phyloP scores from a whole-genome alignment of 1,284 basidiomycete genomes.

The Coniferiporia weirii region DNA sequence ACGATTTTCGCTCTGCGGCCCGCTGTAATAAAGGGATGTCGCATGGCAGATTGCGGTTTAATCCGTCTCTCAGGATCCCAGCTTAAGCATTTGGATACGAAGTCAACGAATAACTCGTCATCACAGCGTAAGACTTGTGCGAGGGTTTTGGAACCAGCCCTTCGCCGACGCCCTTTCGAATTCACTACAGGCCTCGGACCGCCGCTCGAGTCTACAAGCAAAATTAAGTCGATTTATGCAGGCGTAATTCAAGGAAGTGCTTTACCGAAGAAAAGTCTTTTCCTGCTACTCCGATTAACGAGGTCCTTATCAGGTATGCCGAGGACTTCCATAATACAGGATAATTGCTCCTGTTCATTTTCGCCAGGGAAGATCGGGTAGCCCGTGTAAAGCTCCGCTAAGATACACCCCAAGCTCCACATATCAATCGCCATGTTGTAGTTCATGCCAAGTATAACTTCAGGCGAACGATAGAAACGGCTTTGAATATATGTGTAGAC shows the following conservation, averaged over 20 bases:
- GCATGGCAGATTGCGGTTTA: slow-evolving; percentile 89
- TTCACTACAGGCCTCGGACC: slow-evolving; percentile 91
- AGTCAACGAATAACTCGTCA: slow-evolving; percentile 86
- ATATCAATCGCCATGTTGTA: slow-evolving; percentile 96
- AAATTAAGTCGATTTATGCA: slow-evolving; percentile 1
- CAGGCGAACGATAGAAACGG: slow-evolving; percentile 95
- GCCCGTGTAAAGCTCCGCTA: slow-evolving; percentile 97
- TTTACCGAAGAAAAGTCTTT: slow-evolving; percentile 94
- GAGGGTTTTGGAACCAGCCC: slow-evolving; percentile 88
- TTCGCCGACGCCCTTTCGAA: slow-evolving; percentile 89
- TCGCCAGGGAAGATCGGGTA: slow-evolving; percentile 99
- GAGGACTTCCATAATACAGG: slow-evolving; percentile 99
- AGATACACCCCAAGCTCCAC: slow-evolving; percentile 97
- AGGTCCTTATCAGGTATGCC: slow-evolving; percentile 94
- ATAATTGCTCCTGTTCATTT: slow-evolving; percentile 97
- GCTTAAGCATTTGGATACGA: slow-evolving; percentile 91
- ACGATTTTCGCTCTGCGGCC: slow-evolving; percentile 49
- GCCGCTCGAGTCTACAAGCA: slow-evolving; percentile 79
- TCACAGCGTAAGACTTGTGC: slow-evolving; percentile 85
- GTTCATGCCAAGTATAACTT: slow-evolving; percentile 90
- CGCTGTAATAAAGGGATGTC: slow-evolving; percentile 83
- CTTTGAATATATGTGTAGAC: slow-evolving; percentile 98
- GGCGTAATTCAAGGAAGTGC: slow-evolving; percentile 9
- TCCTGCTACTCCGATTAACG: slow-evolving; percentile 89
- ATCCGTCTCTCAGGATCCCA: slow-evolving; percentile 98